Evolutionary conservation across 805 yeast genomes (phyloP).

Genomic region (Grigorovia transvaalensis): DNA sequence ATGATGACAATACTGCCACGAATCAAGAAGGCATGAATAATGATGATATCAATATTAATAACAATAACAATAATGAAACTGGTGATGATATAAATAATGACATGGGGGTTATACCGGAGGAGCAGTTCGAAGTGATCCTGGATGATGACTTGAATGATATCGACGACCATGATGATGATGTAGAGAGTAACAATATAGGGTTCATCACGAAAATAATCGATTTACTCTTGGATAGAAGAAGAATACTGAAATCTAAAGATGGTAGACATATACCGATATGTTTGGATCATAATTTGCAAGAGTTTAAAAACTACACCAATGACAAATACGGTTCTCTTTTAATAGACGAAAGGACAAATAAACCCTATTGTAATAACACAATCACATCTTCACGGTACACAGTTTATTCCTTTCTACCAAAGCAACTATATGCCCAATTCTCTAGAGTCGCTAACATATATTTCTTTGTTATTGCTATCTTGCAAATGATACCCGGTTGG

Average conservation of each 20-base stretch:
- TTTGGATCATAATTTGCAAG: constrained; percentile 29
- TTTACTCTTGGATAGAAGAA: constrained; percentile 35
- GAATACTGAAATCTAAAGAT: constrained; percentile 43
- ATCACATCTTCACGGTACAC: constrained; percentile 86
- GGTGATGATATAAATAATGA: background rate
- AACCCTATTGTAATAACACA: constrained; percentile 52
- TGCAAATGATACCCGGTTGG: constrained; percentile 96
- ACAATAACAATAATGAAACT: background rate
- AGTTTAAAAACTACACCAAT: constrained; percentile 12
- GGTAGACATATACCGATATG: constrained; percentile 73
- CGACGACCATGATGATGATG: constrained; percentile 4
- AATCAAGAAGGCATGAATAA: background rate
- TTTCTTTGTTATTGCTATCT: constrained; percentile 77
- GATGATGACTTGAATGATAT: constrained; percentile 5
- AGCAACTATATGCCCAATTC: constrained; percentile 83
- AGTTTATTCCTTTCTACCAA: constrained; percentile 69
- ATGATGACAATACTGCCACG: too few species aligned
- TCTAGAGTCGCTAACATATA: constrained; percentile 88
- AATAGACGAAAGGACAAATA: constrained; percentile 55
- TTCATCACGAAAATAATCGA: constrained; percentile 11
- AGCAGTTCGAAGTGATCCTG: background rate
- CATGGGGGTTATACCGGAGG: background rate
- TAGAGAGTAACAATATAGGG: constrained; percentile 4
- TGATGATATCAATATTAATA: background rate
- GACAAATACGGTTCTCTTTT: constrained; percentile 23